Evolutionary conservation across 148 eudicot species (phyloP).

Genomic region (Arctostaphylos glauca): DNA sequence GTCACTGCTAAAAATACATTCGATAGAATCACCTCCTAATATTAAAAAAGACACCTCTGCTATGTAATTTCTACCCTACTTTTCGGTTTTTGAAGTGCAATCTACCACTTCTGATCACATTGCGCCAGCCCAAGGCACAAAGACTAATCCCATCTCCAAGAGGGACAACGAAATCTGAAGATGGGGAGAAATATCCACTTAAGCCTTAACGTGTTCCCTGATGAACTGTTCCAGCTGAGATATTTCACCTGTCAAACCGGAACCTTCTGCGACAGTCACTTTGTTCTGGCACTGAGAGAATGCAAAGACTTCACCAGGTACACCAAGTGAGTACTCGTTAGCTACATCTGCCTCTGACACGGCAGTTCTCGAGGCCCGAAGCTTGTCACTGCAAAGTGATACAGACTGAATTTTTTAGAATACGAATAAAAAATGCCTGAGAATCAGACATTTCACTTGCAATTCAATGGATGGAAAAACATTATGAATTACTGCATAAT

Average conservation of each 20-base stretch:
- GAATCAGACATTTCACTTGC: not conserved
- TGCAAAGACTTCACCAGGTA: constrained; percentile 64
- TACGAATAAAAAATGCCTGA: not conserved
- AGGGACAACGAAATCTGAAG: not conserved
- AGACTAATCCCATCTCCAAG: not conserved
- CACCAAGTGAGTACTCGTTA: constrained; percentile 68
- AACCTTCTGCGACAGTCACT: constrained; percentile 72
- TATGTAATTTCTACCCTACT: not conserved
- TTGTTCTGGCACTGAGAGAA: constrained; percentile 80
- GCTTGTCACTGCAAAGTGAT: constrained; percentile 58
- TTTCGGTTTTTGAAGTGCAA: constrained; percentile 4
- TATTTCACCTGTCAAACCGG: constrained; percentile 66
- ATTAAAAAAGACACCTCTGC: not conserved
- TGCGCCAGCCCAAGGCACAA: not conserved
- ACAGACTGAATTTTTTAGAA: not conserved
- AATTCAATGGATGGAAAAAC: not conserved
- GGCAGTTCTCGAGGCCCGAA: constrained; percentile 75
- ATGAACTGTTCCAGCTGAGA: constrained; percentile 74
- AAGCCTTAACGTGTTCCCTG: constrained; percentile 23
- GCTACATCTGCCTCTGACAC: constrained; percentile 76
- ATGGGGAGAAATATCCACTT: not conserved
- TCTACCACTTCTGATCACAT: not conserved
- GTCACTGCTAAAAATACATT: not conserved
- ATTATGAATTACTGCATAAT: not conserved
- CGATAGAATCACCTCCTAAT: not conserved